Evolutionary conservation across 306 rosid species (phyloP).

Genomic region (Abrus precatorius): DNA sequence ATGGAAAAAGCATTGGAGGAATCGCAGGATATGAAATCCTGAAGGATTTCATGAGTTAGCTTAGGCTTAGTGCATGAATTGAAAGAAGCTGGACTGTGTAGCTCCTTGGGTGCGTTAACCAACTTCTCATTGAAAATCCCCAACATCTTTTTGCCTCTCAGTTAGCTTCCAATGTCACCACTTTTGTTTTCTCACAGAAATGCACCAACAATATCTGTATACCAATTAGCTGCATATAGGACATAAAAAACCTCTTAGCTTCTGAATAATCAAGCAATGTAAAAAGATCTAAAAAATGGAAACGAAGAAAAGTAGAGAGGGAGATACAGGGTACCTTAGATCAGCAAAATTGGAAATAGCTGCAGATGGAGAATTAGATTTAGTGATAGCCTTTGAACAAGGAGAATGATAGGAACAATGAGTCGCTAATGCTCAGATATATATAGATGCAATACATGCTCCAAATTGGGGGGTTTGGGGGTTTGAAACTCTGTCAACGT

Average conservation of each 20-base stretch:
- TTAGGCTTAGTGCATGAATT: slow-evolving; percentile 61
- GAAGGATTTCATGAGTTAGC: slow-evolving; percentile 60
- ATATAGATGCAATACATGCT: slow-evolving; percentile 31
- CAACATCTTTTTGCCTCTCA: slow-evolving; percentile 64
- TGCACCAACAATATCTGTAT: slow-evolving; percentile 48
- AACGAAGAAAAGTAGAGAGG: background rate
- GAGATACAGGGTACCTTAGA: slow-evolving; percentile 33
- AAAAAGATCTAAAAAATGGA: no score
- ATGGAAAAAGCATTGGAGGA: slow-evolving; percentile 63
- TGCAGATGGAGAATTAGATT: slow-evolving; percentile 33
- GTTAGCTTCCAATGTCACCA: slow-evolving; percentile 19
- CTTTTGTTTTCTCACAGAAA: slow-evolving; percentile 35
- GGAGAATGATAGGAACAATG: slow-evolving; percentile 37
- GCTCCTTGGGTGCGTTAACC: slow-evolving; percentile 89
- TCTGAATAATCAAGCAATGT: slow-evolving; percentile 9
- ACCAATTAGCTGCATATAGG: slow-evolving; percentile 45
- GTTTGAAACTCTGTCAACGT: slow-evolving; percentile 47
- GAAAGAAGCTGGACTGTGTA: slow-evolving; percentile 76
- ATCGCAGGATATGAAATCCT: slow-evolving; percentile 63
- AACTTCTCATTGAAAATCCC: slow-evolving; percentile 82
- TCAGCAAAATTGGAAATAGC: slow-evolving; percentile 19
- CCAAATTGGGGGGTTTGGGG: background rate
- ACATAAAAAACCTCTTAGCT: slow-evolving; percentile 15
- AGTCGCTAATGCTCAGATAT: slow-evolving; percentile 7
- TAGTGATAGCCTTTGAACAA: slow-evolving; percentile 7